Percentiles rank a stretch among this genome's conserved stretches.
Evolutionary conservation across 73 alveolate species (phyloP).

Genomic region (Paraurostyla sp.): DNA sequence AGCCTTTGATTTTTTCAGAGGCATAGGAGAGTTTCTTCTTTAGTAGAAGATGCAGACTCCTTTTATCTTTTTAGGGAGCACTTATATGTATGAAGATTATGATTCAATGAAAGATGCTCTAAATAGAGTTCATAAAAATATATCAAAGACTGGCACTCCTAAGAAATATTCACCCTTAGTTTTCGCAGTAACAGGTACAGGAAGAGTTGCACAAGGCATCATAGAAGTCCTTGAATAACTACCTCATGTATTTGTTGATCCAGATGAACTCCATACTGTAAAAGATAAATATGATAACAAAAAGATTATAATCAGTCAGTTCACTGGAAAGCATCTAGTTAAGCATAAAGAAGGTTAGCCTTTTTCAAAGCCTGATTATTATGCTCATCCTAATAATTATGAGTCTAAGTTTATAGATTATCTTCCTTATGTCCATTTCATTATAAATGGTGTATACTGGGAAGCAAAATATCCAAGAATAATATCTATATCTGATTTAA

Average conservation of each 20-base stretch:
- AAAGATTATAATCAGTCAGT: conserved; percentile 63
- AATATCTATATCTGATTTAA: conserved; percentile 69
- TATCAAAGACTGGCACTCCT: conserved; percentile 80
- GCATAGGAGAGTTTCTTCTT: conserved; percentile 85
- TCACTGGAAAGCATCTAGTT: conserved; percentile 78
- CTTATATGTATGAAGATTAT: conserved; percentile 81
- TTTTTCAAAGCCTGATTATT: conserved; percentile 84
- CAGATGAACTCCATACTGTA: conserved; percentile 78
- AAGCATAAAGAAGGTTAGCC: conserved; percentile 76
- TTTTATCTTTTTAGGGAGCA: conserved; percentile 78
- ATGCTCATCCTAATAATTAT: conserved; percentile 82
- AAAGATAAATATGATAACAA: background rate
- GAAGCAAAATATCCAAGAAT: conserved; percentile 89
- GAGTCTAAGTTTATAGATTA: conserved; percentile 78
- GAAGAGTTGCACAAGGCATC: conserved; percentile 92
- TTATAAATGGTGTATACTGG: conserved; percentile 89
- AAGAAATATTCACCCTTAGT: conserved; percentile 79
- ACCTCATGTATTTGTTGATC: conserved; percentile 82
- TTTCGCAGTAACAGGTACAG: conserved; percentile 87
- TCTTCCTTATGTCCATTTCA: conserved; percentile 75
- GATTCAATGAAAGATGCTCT: conserved; percentile 75
- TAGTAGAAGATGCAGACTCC: conserved; percentile 80
- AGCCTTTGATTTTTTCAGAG: conserved; percentile 84
- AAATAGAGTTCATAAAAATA: conserved; percentile 69
- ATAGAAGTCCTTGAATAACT: conserved; percentile 80